Percentiles rank a stretch among this genome's conserved stretches.
Conservation (phyloP, 257 asterid genomes). For the Capsicum pubescens region DNA sequence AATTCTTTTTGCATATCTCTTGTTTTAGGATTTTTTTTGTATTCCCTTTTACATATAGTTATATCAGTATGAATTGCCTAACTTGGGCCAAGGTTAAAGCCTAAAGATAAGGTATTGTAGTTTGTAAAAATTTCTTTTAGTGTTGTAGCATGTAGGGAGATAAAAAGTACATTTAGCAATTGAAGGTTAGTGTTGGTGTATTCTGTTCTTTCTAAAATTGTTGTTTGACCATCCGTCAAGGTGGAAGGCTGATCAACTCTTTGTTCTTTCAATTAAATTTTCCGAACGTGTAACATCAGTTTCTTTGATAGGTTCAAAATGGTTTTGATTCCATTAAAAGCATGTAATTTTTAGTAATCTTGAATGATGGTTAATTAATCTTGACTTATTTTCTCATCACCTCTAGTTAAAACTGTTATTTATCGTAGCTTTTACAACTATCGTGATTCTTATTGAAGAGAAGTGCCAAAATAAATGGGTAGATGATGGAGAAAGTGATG, state of each 20-base stretch:
- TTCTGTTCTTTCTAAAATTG: slow-evolving; percentile 17
- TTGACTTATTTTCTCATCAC: not conserved
- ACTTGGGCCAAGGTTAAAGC: too few species aligned
- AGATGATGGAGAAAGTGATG: slow-evolving; percentile 74
- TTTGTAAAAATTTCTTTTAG: too few species aligned
- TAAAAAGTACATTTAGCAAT: slow-evolving; percentile 8
- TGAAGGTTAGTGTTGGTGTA: slow-evolving; percentile 15
- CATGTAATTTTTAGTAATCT: not conserved
- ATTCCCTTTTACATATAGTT: slow-evolving; percentile 21
- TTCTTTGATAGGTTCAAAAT: not conserved
- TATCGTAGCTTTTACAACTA: slow-evolving; percentile 18
- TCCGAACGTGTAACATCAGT: not conserved
- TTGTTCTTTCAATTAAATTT: not conserved
- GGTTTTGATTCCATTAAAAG: not conserved
- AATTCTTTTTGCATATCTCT: slow-evolving; percentile 4
- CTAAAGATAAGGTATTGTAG: too few species aligned
- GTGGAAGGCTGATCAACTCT: not conserved
- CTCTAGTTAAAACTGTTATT: slow-evolving; percentile 9
- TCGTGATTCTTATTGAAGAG: slow-evolving; percentile 87
- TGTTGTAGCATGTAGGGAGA: not conserved
- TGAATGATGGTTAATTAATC: slow-evolving; percentile 7
- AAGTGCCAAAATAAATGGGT: slow-evolving; percentile 83
- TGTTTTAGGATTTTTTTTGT: not conserved
- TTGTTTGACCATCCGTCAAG: not conserved
- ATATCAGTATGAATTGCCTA: not conserved